A percentile compares a stretch with the other conserved stretches of the same genome.
These are phyloP conservation scores for Candida schatavii DNA, from an alignment of 805 yeast genomes.

Conservation along the genomic window DNA sequence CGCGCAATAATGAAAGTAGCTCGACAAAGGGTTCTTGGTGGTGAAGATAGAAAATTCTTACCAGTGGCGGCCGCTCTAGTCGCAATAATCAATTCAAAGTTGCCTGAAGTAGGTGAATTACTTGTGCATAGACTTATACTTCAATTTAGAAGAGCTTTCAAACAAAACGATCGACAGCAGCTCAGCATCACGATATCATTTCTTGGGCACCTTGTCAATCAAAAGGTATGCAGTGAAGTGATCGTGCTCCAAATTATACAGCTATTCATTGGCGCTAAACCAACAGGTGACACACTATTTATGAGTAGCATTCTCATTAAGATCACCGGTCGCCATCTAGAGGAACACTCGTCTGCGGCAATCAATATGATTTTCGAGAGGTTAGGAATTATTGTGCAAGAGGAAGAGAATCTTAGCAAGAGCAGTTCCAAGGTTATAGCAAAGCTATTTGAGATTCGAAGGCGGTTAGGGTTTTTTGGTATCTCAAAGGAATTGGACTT, in stretches of 20 bases:
- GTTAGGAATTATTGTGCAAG: constrained; percentile 59
- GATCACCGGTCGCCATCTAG: constrained; percentile 51
- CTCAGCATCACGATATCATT: constrained; percentile 46
- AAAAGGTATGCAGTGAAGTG: constrained; percentile 45
- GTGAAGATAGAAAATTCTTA: neutral
- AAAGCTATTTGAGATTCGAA: constrained; percentile 48
- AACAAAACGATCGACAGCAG: constrained; percentile 40
- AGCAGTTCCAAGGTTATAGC: constrained; percentile 48
- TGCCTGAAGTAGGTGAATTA: constrained; percentile 67
- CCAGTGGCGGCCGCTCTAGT: constrained; percentile 56
- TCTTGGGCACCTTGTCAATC: constrained; percentile 61
- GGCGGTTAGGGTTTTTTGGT: constrained; percentile 37
- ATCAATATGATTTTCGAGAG: constrained; percentile 54
- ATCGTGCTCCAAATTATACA: constrained; percentile 34
- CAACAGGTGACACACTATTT: constrained; percentile 56
- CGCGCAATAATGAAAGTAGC: constrained; percentile 47
- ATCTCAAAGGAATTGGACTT: constrained; percentile 51
- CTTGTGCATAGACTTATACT: constrained; percentile 51
- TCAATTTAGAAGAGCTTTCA: constrained; percentile 55
- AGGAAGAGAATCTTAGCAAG: constrained; percentile 36
- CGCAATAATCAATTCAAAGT: constrained; percentile 58
- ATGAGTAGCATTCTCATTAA: constrained; percentile 50
- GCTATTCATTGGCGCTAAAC: constrained; percentile 25
- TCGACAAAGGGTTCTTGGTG: constrained; percentile 21
- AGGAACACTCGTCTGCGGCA: constrained; percentile 41